Evolutionary conservation across 163 green algal genomes (phyloP).

Genomic region (Scenedesmus sp.): DNA sequence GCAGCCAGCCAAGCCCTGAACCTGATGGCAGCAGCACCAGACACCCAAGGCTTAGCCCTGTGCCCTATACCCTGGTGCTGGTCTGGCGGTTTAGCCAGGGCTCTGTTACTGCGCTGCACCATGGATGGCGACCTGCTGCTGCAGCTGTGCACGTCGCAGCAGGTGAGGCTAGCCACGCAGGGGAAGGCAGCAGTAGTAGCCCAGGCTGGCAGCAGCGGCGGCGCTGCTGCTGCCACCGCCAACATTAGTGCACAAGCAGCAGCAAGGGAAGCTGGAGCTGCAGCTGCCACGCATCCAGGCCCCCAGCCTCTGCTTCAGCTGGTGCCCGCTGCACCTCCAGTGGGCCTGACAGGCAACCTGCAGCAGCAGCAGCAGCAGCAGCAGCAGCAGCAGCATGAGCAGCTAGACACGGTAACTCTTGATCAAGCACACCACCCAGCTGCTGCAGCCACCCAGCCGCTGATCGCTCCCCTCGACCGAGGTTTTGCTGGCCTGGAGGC

Average conservation of each 20-base stretch:
- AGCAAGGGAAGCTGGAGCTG: background rate
- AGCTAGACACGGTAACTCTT: too few relatives aligned
- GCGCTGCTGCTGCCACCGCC: background rate
- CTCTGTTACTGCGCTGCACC: conserved; percentile 33
- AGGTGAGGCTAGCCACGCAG: background rate
- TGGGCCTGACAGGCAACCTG: too few relatives aligned
- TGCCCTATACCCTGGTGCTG: conserved; percentile 45
- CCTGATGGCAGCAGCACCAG: conserved; percentile 47
- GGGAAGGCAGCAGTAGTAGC: background rate
- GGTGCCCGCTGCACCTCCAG: background rate
- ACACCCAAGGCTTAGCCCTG: conserved; percentile 28
- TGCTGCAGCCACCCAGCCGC: background rate
- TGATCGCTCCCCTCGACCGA: background rate
- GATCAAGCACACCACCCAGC: too few relatives aligned
- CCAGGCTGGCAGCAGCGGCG: background rate
- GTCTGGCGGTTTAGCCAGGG: background rate
- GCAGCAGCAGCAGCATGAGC: background rate
- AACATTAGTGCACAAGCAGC: background rate
- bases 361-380: too few relatives aligned
- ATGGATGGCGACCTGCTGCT: conserved; percentile 45
- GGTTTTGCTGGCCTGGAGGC: background rate
- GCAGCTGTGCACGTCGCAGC: conserved; percentile 41
- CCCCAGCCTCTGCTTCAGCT: background rate
- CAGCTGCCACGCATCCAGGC: background rate
- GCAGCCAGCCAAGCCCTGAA: conserved; percentile 8